Base-by-base conservation (phyloP, 352 stramenopile genomes). In the Phytophthora fragariae region DNA sequence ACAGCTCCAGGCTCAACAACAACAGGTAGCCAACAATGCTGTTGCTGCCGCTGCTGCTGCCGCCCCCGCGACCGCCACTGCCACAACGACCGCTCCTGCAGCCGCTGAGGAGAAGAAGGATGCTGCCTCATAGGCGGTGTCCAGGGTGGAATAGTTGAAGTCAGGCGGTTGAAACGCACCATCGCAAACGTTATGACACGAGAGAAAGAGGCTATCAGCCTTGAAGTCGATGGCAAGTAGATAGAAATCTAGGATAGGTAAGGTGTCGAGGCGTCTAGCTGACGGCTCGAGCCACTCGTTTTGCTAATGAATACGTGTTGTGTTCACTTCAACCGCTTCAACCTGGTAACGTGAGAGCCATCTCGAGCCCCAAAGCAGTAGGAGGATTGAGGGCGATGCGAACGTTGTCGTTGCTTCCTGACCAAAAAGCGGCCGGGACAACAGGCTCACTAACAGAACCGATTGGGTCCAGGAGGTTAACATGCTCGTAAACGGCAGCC, bases 401-500 rank as follows among this genome's bases (percentile, higher is more conserved):
- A 2, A 58, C 27, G 17, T 27, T 41, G 19, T 65, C 61, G 12
- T 31, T 62, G 50, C 15, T 62, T 2, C n/a, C 50, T 15, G 59
- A 69, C 57, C 62, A 68, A 54, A 77, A 72, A 12, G 67, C 14
- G 3, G 46, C 15, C 9, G 64, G 62, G 17, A 59, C 21, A 7
- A 75, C 8, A 39, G 57, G 33, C 3, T 56, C 53, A 8, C 2
- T 12, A 46, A 19, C 1, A 46, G 21, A 5, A 19, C 15, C 8
- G 24, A 68, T 66, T 5, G 47, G 56, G 6, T 75, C 60, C 24
- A 89, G 10, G 15, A 91, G 21, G 3, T 52, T 54, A 17, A 85
- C 29, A 5, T 65, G 68, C 55, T 90, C 82, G 55, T 89, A 91
- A 21, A 89, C 71, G 1, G 80, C 80, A 11, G 79, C 62, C 12